Percentiles rank a stretch among this genome's conserved stretches.
Evolutionary conservation across 1,284 basidiomycete species (phyloP).

Genomic region (Ganoderma multipileum): DNA sequence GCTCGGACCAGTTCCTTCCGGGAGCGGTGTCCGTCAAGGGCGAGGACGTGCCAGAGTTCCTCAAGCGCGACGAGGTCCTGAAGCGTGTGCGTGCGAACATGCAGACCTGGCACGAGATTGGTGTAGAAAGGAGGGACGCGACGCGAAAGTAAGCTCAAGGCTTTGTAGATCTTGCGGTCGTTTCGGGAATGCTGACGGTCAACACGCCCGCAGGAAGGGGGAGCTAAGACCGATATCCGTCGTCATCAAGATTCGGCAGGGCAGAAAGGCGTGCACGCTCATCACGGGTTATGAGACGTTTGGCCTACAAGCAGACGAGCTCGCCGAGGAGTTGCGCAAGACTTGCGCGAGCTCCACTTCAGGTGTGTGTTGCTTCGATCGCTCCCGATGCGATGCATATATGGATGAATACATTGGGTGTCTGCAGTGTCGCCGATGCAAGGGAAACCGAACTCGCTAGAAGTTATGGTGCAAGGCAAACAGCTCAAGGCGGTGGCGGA

Average conservation of each 20-base stretch:
- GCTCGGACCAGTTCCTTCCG: slow-evolving; percentile 53
- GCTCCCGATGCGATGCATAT: not conserved
- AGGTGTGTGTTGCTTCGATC: slow-evolving; percentile 47
- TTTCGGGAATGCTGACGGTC: not conserved
- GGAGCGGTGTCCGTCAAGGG: slow-evolving; percentile 57
- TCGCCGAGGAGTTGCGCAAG: slow-evolving; percentile 82
- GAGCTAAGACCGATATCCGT: slow-evolving; percentile 73
- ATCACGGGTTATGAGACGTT: slow-evolving; percentile 83
- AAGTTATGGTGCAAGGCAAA: slow-evolving; percentile 85
- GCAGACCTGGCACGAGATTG: slow-evolving; percentile 76
- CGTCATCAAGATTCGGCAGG: slow-evolving; percentile 74
- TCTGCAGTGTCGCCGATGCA: slow-evolving; percentile 59
- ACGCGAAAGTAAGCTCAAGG: slow-evolving; percentile 57
- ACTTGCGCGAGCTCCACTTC: slow-evolving; percentile 81
- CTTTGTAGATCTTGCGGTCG: slow-evolving; percentile 1
- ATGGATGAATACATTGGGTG: not conserved
- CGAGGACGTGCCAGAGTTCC: slow-evolving; percentile 55
- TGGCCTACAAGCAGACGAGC: slow-evolving; percentile 68
- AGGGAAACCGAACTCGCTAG: slow-evolving; percentile 61
- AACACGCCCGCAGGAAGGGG: slow-evolving; percentile 67
- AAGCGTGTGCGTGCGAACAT: slow-evolving; percentile 64
- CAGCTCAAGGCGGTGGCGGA: slow-evolving; percentile 73
- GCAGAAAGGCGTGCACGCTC: slow-evolving; percentile 78
- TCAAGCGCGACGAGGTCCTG: slow-evolving; percentile 75
- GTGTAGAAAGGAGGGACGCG: slow-evolving; percentile 55